A percentile compares a stretch with the other conserved stretches of the same genome.
These are phyloP conservation scores for Termitomyces sp. DNA, from an alignment of 768 basidiomycete genomes.

Conservation along the genomic window DNA sequence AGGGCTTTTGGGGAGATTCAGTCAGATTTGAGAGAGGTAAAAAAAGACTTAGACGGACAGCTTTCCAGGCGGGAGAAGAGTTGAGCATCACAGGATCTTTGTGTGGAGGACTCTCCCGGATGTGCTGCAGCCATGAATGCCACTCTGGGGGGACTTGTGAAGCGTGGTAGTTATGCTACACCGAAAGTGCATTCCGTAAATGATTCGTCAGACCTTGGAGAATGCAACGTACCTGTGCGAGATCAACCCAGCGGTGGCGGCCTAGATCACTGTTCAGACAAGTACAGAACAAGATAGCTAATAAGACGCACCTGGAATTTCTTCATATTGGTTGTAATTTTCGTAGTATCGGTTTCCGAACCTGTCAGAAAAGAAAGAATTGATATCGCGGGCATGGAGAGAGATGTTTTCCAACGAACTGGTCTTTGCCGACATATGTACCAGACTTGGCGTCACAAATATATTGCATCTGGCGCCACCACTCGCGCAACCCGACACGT, in stretches of 20 bases:
- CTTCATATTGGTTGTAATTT: constrained; percentile 83
- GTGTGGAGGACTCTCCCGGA: constrained; percentile 77
- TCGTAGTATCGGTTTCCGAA: constrained; percentile 96
- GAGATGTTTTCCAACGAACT: constrained; percentile 48
- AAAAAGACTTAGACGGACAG: constrained; percentile 43
- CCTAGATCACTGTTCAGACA: constrained; percentile 39
- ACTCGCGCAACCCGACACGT: constrained; percentile 75
- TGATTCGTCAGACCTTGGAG: not conserved
- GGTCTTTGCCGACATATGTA: constrained; percentile 69
- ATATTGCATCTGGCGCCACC: constrained; percentile 90
- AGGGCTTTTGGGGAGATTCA: constrained; percentile 48
- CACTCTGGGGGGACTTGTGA: constrained; percentile 94
- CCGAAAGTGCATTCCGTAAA: not conserved
- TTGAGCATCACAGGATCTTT: constrained; percentile 71
- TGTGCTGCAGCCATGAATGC: constrained; percentile 95
- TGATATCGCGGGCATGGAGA: not conserved
- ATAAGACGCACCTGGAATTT: constrained; percentile 70
- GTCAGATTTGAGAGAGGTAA: not conserved
- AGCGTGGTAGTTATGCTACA: constrained; percentile 82
- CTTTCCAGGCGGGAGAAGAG: constrained; percentile 75
- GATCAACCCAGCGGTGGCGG: constrained; percentile 97
- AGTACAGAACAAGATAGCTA: not conserved
- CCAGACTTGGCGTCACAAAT: constrained; percentile 95
- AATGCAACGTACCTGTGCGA: constrained; percentile 59
- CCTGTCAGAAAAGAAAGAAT: constrained; percentile 33